phyloP scores from a whole-genome alignment of 345 rosid genomes.

The Moricandia arvensis region DNA sequence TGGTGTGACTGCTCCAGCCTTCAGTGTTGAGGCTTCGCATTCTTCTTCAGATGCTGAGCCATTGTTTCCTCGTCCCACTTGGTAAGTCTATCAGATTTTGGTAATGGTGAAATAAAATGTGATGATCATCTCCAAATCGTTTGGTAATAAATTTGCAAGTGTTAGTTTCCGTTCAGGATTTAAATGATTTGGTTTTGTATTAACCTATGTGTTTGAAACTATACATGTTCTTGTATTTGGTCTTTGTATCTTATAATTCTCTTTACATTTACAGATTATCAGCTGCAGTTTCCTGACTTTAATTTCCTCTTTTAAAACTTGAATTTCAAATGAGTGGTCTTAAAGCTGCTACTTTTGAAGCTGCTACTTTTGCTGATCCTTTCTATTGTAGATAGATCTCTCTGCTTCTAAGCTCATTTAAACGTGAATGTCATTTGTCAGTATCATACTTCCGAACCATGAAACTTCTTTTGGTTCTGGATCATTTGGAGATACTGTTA shows the following conservation, averaged over 20 bases:
- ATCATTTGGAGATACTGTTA: background rate
- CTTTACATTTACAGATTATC: background rate
- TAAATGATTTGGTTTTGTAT: background rate
- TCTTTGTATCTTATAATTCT: background rate
- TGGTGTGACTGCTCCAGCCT: conserved; percentile 19
- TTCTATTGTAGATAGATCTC: background rate
- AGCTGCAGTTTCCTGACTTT: background rate
- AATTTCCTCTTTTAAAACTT: background rate
- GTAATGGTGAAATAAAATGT: background rate
- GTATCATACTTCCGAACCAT: conserved; percentile 1
- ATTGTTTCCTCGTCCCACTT: conserved; percentile 22
- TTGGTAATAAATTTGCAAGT: background rate
- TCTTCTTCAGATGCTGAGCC: conserved; percentile 18
- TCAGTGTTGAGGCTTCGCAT: background rate
- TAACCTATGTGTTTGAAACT: background rate
- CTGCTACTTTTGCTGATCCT: background rate
- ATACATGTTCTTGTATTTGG: background rate
- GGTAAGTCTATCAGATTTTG: background rate
- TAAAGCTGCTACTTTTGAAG: background rate
- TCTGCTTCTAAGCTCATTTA: conserved; percentile 18
- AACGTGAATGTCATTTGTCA: conserved; percentile 21
- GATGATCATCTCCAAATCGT: background rate
- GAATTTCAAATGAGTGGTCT: no score
- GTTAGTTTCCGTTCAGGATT: background rate
- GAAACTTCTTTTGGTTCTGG: no score